These are phyloP conservation scores for Elsinoe fawcettii DNA, from an alignment of 2,329 filamentous ascomycete species.

Conservation along the genomic window DNA sequence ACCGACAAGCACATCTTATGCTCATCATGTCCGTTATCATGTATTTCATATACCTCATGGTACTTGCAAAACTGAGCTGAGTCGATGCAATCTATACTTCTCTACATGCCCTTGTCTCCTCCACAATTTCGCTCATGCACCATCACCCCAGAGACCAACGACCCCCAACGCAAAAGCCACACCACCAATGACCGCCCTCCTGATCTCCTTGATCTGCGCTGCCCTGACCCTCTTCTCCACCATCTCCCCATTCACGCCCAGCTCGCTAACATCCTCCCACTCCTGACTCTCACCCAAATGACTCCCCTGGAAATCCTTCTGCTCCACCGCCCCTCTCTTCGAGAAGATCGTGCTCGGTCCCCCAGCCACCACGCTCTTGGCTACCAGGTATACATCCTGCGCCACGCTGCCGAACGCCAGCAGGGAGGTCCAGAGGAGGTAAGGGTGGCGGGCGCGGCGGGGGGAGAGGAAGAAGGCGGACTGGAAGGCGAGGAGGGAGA, in stretches of 20 bases:
- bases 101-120: not conserved
- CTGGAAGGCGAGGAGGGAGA: conserved; percentile 64
- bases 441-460: conserved; percentile 69
- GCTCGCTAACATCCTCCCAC: conserved; percentile 26
- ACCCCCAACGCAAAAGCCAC: conserved; percentile 41
- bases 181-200: conserved; percentile 36
- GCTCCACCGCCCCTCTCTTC: conserved; percentile 7
- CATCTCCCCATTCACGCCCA: conserved; percentile 43
- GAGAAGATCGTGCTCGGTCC: conserved; percentile 10
- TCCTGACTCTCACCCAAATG: conserved; percentile 11
- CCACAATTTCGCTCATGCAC: conserved; percentile 21
- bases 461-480: conserved; percentile 74
- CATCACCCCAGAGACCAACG: conserved; percentile 45
- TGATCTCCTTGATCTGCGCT: conserved; percentile 35
- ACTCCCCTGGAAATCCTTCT: conserved; percentile 20
- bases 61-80: not conserved
- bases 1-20: not conserved
- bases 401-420: conserved; percentile 47
- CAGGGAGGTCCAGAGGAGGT: conserved; percentile 76
- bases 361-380: conserved; percentile 12
- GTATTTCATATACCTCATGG: conserved; percentile 1
- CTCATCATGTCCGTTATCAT: not conserved
- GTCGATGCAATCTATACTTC: not conserved
- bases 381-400: conserved; percentile 30
- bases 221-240: conserved; percentile 40